Evolutionary conservation across 2,329 filamentous ascomycete species (phyloP), one percentile per base, ranked within the genome.

Genomic region (Aulographum hederae): DNA sequence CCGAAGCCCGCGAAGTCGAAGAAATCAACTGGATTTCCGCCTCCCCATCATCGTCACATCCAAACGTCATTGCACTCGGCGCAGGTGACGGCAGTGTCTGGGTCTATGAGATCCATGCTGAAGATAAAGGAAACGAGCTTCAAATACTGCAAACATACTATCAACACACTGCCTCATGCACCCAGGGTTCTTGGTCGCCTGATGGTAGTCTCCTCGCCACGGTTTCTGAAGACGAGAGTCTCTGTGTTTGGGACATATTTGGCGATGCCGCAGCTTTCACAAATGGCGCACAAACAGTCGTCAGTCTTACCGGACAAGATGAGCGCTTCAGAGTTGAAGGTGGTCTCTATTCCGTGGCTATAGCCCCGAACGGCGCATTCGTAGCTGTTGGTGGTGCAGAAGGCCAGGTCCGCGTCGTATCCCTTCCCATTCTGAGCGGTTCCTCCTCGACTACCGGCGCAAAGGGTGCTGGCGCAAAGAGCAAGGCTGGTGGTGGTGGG

Each of bases 191-290:
- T 2, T 98, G 89, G 85, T 81, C 81, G 0, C 68, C 80, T 4
- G 85, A 94, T 50, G 89, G 89, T 32, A 73, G 73, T 18, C 60
- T 95, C 12, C 67, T 98, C 2, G 81, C 79, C 5, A 94, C 85
- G 0, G 81, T 95, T 4, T 75, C 76, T 27, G 86, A 95, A 50
- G 86, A 95, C 53, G 69, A 73, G 35, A 85, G 75, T 43, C 65
- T 98, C 36, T 86, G 85, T 51, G 85, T 93, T 16, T 94, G 82
- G 71, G 89, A 95, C 47, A 77, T 85, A 11, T 93, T 84, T 57
- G 80, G 81, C 30, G 68, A 73, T 15, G 80, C 79, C 1, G 74
- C 76, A 3, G 61, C 62, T 2, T 59, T 63, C 4, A 18, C 30
- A 3, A 42, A 46, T 13, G 61, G 66, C 16, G 60, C 64, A 11